Evolutionary conservation across 345 rosid species (phyloP).

Genomic region (Rhizophora mangle): DNA sequence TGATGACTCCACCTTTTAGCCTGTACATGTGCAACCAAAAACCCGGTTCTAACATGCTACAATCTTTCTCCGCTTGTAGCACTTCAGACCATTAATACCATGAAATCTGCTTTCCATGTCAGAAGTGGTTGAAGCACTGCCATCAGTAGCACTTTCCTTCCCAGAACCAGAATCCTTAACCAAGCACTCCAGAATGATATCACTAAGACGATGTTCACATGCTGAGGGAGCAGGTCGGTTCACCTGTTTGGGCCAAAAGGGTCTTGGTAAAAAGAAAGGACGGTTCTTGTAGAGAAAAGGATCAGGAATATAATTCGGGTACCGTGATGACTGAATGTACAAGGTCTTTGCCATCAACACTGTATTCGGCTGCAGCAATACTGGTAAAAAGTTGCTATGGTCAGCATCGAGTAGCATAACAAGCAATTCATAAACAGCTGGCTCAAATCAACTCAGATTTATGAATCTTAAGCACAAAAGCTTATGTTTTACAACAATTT

Average conservation of each 20-base stretch:
- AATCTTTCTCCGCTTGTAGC: conserved; percentile 20
- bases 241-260: conserved; percentile 7
- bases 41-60: not conserved
- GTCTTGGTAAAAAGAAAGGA: not conserved
- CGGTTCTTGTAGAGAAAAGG: not conserved
- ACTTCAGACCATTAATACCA: not conserved
- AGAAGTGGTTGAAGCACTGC: not conserved
- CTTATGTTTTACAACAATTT: no score
- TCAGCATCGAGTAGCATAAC: conserved; percentile 1
- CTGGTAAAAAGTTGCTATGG: conserved; percentile 8
- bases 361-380: not conserved
- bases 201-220: not conserved
- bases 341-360: not conserved
- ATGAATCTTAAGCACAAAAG: not conserved
- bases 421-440: not conserved
- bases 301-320: not conserved
- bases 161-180: conserved; percentile 9
- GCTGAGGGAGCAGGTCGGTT: not conserved
- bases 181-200: conserved; percentile 4
- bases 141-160: not conserved
- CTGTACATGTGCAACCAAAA: not conserved
- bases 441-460: not conserved
- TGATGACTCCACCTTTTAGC: no score
- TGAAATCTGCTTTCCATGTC: not conserved
- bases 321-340: not conserved